Evolutionary conservation across 768 basidiomycete species (phyloP).

Genomic region (Mycena galopus): DNA sequence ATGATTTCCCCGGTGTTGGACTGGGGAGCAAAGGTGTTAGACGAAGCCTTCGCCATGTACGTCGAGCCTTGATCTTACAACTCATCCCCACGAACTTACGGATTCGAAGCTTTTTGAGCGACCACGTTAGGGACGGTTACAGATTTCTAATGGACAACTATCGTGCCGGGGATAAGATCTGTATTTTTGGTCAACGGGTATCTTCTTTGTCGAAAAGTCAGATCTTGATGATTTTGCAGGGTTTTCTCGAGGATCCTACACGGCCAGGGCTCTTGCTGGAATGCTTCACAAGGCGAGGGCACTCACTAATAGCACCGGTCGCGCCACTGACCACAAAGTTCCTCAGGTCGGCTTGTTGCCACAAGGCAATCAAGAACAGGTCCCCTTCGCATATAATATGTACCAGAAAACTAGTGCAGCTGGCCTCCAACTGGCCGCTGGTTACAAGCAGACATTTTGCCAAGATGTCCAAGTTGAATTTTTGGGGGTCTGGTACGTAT

Average conservation of each 20-base stretch:
- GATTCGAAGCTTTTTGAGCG: conserved; percentile 70
- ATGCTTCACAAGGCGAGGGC: conserved; percentile 73
- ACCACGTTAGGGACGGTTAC: conserved; percentile 83
- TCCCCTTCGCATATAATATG: conserved; percentile 81
- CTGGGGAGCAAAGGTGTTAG: conserved; percentile 71
- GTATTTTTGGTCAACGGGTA: conserved; percentile 69
- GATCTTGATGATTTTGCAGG: conserved; percentile 52
- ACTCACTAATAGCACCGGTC: neutral
- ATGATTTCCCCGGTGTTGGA: conserved; percentile 72
- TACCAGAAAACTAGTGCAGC: conserved; percentile 66
- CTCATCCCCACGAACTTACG: neutral
- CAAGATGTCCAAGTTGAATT: conserved; percentile 80
- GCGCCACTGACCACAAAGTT: conserved; percentile 7
- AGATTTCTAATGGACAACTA: conserved; percentile 82
- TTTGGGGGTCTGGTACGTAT: conserved; percentile 78
- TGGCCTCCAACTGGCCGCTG: conserved; percentile 62
- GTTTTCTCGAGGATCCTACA: conserved; percentile 81
- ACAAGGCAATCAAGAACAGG: conserved; percentile 74
- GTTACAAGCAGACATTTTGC: conserved; percentile 83
- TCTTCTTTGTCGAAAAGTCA: conserved; percentile 19
- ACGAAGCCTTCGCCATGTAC: conserved; percentile 81
- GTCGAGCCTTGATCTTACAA: conserved; percentile 28
- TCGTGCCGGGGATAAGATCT: conserved; percentile 78
- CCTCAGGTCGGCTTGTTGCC: conserved; percentile 78
- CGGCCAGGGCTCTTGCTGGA: conserved; percentile 80